Evolutionary conservation across 2,329 filamentous ascomycete genomes (phyloP).

Genomic region (Pseudocercospora pini-densiflorae): DNA sequence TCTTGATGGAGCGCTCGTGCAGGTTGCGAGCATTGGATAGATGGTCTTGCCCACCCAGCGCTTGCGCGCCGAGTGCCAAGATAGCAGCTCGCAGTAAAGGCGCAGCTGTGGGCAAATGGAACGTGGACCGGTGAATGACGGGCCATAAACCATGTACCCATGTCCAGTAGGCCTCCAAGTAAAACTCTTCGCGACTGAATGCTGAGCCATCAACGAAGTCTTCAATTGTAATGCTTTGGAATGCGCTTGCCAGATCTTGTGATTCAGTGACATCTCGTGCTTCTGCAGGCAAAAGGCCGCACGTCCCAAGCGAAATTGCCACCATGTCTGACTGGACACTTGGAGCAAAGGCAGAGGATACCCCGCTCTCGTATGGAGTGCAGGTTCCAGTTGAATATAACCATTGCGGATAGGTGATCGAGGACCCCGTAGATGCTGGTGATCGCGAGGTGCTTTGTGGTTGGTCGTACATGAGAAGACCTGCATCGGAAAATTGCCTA

Average conservation of each 20-base stretch:
- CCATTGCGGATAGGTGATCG: conserved; percentile 22
- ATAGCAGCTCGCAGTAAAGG: conserved; percentile 52
- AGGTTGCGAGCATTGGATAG: conserved; percentile 44
- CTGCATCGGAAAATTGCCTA: conserved; percentile 17
- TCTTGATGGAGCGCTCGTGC: conserved; percentile 48
- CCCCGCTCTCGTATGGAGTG: not conserved
- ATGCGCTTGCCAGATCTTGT: not conserved
- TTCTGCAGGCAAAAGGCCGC: conserved; percentile 13
- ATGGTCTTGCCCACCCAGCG: conserved; percentile 37
- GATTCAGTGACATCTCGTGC: conserved; percentile 29
- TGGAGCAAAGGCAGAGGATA: conserved; percentile 1
- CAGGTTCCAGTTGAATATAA: conserved; percentile 1
- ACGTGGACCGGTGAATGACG: conserved; percentile 48
- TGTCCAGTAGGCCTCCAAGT: conserved; percentile 52
- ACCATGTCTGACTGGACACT: not conserved
- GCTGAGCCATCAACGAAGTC: not conserved
- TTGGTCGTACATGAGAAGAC: conserved; percentile 10
- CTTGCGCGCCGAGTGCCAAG: conserved; percentile 50
- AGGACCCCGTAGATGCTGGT: conserved; percentile 28
- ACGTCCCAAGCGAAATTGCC: not conserved
- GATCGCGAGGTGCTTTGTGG: conserved; percentile 19
- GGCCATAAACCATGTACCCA: conserved; percentile 51
- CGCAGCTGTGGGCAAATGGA: conserved; percentile 41
- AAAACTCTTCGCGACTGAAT: conserved; percentile 36
- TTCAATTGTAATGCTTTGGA: conserved; percentile 5